Conservation (phyloP, 805 yeast species). For the Ogataea nonfermentans region DNA sequence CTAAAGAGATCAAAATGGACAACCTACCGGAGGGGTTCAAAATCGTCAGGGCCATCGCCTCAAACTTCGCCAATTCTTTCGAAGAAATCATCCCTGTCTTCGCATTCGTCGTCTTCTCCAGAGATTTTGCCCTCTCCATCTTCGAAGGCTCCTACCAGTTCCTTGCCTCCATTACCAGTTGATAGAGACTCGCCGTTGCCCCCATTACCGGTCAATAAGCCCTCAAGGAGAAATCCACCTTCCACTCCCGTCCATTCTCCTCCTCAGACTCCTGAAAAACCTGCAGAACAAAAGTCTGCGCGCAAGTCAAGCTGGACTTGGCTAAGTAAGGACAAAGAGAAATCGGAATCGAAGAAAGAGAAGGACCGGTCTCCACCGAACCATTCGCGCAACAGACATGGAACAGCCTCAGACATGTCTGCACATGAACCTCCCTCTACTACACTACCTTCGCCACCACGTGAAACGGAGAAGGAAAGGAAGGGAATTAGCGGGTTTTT, state of each 20-base stretch:
- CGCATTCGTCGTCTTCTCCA: background rate
- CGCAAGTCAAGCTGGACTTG: conserved; percentile 20
- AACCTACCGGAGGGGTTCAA: conserved; percentile 43
- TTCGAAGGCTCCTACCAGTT: conserved; percentile 17
- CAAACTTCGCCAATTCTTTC: conserved; percentile 6
- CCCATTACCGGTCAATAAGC: conserved; percentile 13
- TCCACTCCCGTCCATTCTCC: conserved; percentile 5
- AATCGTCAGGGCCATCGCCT: conserved; percentile 13
- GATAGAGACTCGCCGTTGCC: conserved; percentile 19
- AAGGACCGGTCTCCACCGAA: conserved; percentile 20
- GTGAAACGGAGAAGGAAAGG: conserved; percentile 14
- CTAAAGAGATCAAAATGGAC: conserved; percentile 49
- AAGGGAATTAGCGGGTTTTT: conserved; percentile 28
- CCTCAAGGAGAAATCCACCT: background rate
- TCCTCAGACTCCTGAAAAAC: conserved; percentile 12
- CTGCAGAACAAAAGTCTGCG: conserved; percentile 5
- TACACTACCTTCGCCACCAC: conserved; percentile 15
- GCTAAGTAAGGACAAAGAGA: conserved; percentile 17
- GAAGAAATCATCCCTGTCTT: conserved; percentile 1
- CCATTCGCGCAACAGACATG: conserved; percentile 32
- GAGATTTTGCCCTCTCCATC: conserved; percentile 9
- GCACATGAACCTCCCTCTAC: conserved; percentile 3
- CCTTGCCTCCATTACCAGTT: conserved; percentile 14
- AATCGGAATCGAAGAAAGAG: conserved; percentile 4
- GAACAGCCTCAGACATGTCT: conserved; percentile 20